phyloP scores from a whole-genome alignment of 148 eudicot genomes.

The Euryodendron excelsum region DNA sequence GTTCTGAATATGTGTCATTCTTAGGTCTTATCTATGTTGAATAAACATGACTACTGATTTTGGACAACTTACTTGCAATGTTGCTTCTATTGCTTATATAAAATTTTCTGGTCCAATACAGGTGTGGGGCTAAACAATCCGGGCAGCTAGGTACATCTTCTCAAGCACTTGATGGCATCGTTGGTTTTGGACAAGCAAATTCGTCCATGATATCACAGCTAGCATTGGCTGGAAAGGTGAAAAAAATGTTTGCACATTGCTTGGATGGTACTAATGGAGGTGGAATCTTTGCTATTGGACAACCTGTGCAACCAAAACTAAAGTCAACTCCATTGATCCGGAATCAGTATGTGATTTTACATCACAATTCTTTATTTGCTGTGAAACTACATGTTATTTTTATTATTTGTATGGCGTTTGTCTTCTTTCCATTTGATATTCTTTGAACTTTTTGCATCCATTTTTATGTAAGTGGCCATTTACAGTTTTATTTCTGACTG shows the following conservation, averaged over 20 bases:
- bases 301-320: slow-evolving; percentile 71
- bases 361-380: background rate
- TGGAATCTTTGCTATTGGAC: slow-evolving; percentile 88
- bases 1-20: background rate
- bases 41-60: too few species aligned
- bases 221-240: slow-evolving; percentile 65
- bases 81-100: slow-evolving; percentile 12
- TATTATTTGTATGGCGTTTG: background rate
- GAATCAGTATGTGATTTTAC: slow-evolving; percentile 52
- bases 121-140: slow-evolving; percentile 81
- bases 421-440: background rate
- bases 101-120: slow-evolving; percentile 23
- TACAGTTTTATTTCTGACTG: background rate
- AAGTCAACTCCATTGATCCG: slow-evolving; percentile 62
- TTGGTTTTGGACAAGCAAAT: slow-evolving; percentile 93
- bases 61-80: background rate
- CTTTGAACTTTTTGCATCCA: background rate
- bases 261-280: slow-evolving; percentile 79
- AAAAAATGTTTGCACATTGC: slow-evolving; percentile 86
- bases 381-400: background rate
- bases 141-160: slow-evolving; percentile 68
- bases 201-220: slow-evolving; percentile 87
- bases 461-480: background rate
- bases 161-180: slow-evolving; percentile 83
- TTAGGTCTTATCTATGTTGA: background rate